Conservation (phyloP, 2,329 filamentous ascomycete genomes). For the Myriosclerotinia duriaeana region DNA sequence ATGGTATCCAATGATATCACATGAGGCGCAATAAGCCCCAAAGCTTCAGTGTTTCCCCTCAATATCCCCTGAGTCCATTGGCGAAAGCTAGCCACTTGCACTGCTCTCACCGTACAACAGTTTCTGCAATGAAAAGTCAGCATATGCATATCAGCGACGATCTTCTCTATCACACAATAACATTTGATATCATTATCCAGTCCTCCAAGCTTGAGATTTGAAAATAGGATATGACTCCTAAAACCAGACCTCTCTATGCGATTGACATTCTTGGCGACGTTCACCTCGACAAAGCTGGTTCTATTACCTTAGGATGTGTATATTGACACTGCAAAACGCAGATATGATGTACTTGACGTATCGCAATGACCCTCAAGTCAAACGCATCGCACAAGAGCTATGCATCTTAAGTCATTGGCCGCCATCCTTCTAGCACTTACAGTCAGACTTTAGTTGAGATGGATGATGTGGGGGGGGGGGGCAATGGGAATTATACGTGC, state of each 20-base stretch:
- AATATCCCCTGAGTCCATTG: slow-evolving; percentile 1
- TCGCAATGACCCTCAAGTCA: no score
- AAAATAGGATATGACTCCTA: neutral
- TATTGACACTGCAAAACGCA: neutral
- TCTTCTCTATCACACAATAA: neutral
- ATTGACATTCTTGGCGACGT: neutral
- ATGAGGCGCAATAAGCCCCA: neutral
- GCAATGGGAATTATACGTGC: neutral
- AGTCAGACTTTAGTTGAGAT: neutral
- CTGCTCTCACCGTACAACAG: neutral
- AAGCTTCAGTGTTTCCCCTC: neutral
- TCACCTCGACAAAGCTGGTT: neutral
- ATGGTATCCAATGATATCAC: neutral
- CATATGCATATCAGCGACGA: neutral
- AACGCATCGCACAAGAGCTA: neutral
- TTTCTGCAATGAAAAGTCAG: neutral
- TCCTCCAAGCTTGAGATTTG: neutral
- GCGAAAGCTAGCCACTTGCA: neutral
- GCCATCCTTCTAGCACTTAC: neutral
- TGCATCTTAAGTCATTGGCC: slow-evolving; percentile 4
- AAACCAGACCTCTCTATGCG: neutral
- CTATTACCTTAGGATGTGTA: neutral
- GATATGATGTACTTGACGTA: neutral
- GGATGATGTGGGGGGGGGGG: neutral
- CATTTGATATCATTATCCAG: neutral